Base-by-base conservation (phyloP, 1,284 basidiomycete genomes). In the Trichosporon ovoides region DNA sequence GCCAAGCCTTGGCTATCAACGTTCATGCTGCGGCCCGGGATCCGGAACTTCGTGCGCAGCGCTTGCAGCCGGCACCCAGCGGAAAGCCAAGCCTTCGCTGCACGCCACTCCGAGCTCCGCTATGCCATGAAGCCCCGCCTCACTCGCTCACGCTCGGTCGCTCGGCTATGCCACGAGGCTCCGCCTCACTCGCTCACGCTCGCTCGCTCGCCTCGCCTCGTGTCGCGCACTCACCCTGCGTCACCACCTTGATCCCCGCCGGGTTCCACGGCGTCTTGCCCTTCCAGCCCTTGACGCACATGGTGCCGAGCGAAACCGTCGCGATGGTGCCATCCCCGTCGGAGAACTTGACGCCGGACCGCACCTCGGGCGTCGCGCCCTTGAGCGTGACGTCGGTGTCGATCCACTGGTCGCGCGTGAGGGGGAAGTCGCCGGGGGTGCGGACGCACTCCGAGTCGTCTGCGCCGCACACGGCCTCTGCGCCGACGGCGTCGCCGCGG, bases 291-390 rank as follows among this genome's bases (percentile, higher is more conserved):
- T 91, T 89, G 7, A 87, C 86, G 70, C 95, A 98, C 93, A 98
- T 98, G 7, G 89, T 86, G 9, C 94, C 95, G 36, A 97, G 80
- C 65, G 89, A 91, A 16, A 97, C 74, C 18, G 96, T 79, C 60
- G 88, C 87, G 7, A 98, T 95, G 1, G 96, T 98, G 5, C 96
- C 96, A 74, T 98, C 96, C 20, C 95, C 95, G 78, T 96, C 91
- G 40, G 90, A 89, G 75, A 93, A 85, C 67, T 87, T 89, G 46
- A 94, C 89, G 31, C 91, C 91, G 61, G 88, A 90, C 54, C 83
- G 80, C 36, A 91, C 78, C 76, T 85, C 87, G 7, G 90, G 89
- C 33, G 66, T 75, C 13, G 78, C 73, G 10, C 71, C 79, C 58
- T 88, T 87, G 64, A 88, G 81, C 3, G 86, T 87, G 63, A 89